Evolutionary conservation across 352 stramenopile genomes (phyloP).

Genomic region (Detonula confervacea): DNA sequence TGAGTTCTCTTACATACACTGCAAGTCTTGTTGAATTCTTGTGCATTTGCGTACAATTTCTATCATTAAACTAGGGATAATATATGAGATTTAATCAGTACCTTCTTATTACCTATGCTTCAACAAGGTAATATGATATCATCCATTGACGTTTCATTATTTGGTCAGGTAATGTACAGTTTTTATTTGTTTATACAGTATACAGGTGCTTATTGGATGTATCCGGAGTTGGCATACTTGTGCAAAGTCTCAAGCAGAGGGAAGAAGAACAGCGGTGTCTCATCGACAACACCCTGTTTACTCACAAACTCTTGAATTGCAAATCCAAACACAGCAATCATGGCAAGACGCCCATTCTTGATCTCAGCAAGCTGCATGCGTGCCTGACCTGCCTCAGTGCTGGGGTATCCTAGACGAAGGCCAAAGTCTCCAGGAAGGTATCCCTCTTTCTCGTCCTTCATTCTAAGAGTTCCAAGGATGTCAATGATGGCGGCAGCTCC

Average conservation of each 20-base stretch:
- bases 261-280: slow-evolving; percentile 86
- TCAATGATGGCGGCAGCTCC: slow-evolving; percentile 74
- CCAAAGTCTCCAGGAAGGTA: slow-evolving; percentile 81
- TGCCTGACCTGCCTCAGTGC: slow-evolving; percentile 59
- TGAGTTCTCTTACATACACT: no score
- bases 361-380: slow-evolving; percentile 82
- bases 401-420: slow-evolving; percentile 79
- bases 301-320: slow-evolving; percentile 82
- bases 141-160: neutral
- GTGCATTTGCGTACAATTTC: no score
- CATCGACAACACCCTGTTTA: slow-evolving; percentile 80
- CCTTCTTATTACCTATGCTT: no score
- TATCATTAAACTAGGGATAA: no score
- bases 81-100: no score
- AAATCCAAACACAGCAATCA: slow-evolving; percentile 85
- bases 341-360: slow-evolving; percentile 86
- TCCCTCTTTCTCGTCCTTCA: slow-evolving; percentile 47
- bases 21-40: no score
- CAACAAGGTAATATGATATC: no score
- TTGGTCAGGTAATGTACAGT: neutral
- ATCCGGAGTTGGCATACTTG: slow-evolving; percentile 70
- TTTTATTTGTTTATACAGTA: neutral
- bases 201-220: slow-evolving; percentile 57
- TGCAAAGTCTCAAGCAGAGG: slow-evolving; percentile 66
- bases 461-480: slow-evolving; percentile 62